Percentiles rank a stretch among this genome's conserved stretches.
Conservation (phyloP, 768 basidiomycete species). For the Lentinula edodes region DNA sequence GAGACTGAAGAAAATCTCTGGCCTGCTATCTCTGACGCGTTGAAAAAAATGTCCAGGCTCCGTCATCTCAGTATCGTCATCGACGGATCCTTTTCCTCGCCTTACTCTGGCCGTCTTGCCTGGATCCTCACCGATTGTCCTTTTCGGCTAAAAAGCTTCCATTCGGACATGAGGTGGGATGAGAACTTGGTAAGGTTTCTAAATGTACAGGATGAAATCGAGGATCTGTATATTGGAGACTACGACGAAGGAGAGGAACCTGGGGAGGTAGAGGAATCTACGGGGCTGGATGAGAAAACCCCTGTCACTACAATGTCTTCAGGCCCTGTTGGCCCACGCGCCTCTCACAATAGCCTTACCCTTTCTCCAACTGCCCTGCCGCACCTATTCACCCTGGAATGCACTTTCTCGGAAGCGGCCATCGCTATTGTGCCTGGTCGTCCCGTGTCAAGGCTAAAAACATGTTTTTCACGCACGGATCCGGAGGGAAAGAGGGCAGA, state of each 20-base stretch:
- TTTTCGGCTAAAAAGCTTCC: constrained; percentile 56
- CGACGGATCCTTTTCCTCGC: constrained; percentile 18
- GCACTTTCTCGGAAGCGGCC: constrained; percentile 64
- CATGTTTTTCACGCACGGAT: constrained; percentile 57
- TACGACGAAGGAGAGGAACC: constrained; percentile 24
- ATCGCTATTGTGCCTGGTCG: constrained; percentile 49
- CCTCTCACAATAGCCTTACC: constrained; percentile 12
- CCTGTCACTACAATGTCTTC: constrained; percentile 2
- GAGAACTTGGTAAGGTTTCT: constrained; percentile 47
- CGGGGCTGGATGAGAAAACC: background rate
- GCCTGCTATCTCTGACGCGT: constrained; percentile 14
- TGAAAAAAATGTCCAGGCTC: too few species aligned
- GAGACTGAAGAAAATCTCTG: constrained; percentile 36
- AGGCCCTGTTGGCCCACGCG: constrained; percentile 18
- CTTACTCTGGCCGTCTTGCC: constrained; percentile 25
- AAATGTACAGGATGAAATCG: constrained; percentile 37
- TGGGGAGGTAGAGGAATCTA: background rate
- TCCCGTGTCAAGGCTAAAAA: constrained; percentile 59
- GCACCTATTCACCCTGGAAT: constrained; percentile 50
- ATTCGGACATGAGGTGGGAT: constrained; percentile 68
- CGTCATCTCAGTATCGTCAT: constrained; percentile 43
- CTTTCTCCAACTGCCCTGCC: constrained; percentile 34
- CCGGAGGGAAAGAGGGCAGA: constrained; percentile 46
- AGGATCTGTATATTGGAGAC: constrained; percentile 46
- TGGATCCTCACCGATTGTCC: constrained; percentile 37